phyloP scores from a whole-genome alignment of 1,139 yeast species.

The Blastobotrys malaysiensis region DNA sequence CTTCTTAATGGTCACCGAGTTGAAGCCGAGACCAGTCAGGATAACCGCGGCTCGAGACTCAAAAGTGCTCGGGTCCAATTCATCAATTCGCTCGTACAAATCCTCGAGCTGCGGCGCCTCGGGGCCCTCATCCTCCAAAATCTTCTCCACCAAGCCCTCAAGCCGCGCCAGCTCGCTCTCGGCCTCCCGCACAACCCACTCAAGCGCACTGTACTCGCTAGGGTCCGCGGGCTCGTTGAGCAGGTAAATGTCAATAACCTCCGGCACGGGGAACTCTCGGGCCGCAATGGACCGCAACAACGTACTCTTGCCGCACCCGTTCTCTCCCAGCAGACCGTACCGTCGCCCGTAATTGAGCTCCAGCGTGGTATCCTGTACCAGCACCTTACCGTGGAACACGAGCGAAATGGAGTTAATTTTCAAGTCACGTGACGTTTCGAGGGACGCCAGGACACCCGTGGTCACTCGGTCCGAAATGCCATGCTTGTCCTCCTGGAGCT shows the following conservation, averaged over 20 bases:
- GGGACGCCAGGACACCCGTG: slow-evolving; percentile 91
- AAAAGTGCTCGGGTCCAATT: slow-evolving; percentile 92
- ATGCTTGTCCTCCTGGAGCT: slow-evolving; percentile 86
- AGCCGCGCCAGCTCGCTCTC: slow-evolving; percentile 85
- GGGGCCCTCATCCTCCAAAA: slow-evolving; percentile 88
- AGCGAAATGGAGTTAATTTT: slow-evolving; percentile 86
- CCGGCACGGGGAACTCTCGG: slow-evolving; percentile 94
- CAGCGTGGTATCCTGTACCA: slow-evolving; percentile 82
- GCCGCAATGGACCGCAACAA: slow-evolving; percentile 89
- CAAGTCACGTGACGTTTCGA: slow-evolving; percentile 88
- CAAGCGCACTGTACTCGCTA: slow-evolving; percentile 84
- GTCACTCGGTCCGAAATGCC: slow-evolving; percentile 96
- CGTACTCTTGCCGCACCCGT: slow-evolving; percentile 99
- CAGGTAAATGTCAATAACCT: slow-evolving; percentile 80
- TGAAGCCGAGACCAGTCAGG: slow-evolving; percentile 96
- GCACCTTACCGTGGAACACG: slow-evolving; percentile 95
- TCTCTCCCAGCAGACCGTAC: slow-evolving; percentile 86
- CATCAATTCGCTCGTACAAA: slow-evolving; percentile 90
- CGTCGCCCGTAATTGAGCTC: slow-evolving; percentile 97
- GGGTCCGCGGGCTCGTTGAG: slow-evolving; percentile 98
- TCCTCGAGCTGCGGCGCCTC: slow-evolving; percentile 83
- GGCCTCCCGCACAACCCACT: slow-evolving; percentile 96
- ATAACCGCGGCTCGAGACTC: slow-evolving; percentile 96
- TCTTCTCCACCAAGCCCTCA: slow-evolving; percentile 87
- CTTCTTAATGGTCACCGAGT: slow-evolving; percentile 72